phyloP scores from a whole-genome alignment of 2,329 filamentous ascomycete species.

The Fusarium sublunatum region DNA sequence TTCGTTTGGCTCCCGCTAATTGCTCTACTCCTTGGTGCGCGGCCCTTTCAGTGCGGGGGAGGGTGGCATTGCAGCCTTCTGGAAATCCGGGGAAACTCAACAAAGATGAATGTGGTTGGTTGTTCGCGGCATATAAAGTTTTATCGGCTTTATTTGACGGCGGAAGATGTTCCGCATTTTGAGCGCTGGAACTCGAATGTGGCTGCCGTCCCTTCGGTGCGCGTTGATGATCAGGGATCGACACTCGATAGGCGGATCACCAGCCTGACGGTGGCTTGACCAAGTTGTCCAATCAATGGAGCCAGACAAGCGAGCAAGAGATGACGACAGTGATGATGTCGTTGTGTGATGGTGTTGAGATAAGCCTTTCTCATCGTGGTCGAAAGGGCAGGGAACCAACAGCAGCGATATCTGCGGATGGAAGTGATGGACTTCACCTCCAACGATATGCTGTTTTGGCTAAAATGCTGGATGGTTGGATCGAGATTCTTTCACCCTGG shows the following conservation, averaged over 20 bases:
- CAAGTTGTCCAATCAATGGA: conserved; percentile 21
- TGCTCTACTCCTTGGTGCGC: conserved; percentile 33
- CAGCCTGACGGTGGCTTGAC: conserved; percentile 28
- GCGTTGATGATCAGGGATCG: conserved; percentile 34
- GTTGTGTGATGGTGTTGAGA: conserved; percentile 16
- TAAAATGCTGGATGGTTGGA: conserved; percentile 1
- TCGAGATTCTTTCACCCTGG: conserved; percentile 11
- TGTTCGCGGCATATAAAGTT: conserved; percentile 8
- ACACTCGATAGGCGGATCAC: conserved; percentile 26
- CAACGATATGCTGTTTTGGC: conserved; percentile 3
- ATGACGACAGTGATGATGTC: conserved; percentile 32
- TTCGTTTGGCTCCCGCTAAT: conserved; percentile 32
- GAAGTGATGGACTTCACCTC: conserved; percentile 19
- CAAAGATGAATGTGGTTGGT: conserved; percentile 3
- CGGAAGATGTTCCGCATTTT: conserved; percentile 31
- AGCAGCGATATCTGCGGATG: conserved; percentile 1
- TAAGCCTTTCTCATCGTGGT: conserved; percentile 14
- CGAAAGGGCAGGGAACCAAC: conserved; percentile 5
- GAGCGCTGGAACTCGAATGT: conserved; percentile 3
- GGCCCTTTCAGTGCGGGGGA: conserved; percentile 26
- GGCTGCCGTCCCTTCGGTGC: conserved; percentile 25
- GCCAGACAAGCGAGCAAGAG: conserved; percentile 15
- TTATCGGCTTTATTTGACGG: conserved; percentile 18
- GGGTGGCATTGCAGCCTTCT: conserved; percentile 41
- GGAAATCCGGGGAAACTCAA: conserved; percentile 38